A percentile compares a stretch with the other conserved stretches of the same genome.
These are phyloP conservation scores for Glebionis coronaria DNA, from an alignment of 129 eudicot genomes.

Conservation along the genomic window DNA sequence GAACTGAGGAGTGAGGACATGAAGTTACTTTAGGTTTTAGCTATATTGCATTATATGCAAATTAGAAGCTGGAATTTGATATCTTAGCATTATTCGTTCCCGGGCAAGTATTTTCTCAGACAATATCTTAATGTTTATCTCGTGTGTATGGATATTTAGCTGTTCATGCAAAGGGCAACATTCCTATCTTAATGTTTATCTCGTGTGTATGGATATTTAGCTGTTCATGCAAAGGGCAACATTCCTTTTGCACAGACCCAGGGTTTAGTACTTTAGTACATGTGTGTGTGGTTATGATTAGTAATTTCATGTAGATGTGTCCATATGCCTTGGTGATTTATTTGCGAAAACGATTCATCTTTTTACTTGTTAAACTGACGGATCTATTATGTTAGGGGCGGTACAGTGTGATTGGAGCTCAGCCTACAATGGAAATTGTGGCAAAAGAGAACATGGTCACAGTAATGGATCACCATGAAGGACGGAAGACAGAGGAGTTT, in stretches of 20 bases:
- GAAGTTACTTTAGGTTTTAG: conserved; percentile 4
- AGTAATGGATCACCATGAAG: conserved; percentile 80
- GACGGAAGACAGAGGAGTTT: conserved; percentile 61
- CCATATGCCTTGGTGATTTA: not conserved
- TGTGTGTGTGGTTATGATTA: not conserved
- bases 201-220: not conserved
- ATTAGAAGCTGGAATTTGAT: not conserved
- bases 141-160: not conserved
- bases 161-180: not conserved
- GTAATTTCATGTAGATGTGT: conserved; percentile 6
- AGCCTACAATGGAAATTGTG: conserved; percentile 95
- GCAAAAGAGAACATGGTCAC: conserved; percentile 93
- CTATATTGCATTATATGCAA: not conserved
- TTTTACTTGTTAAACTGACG: conserved; percentile 18
- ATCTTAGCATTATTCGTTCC: no score
- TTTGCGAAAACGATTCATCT: not conserved
- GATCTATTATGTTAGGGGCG: conserved; percentile 67
- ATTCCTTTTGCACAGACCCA: conserved; percentile 8
- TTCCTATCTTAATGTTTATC: no score
- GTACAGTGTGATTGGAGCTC: conserved; percentile 96
- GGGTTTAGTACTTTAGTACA: not conserved
- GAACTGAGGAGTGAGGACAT: conserved; percentile 1
- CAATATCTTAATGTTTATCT: no score
- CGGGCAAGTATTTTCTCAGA: no score
- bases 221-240: not conserved